Percentiles rank a stretch among this genome's conserved stretches.
Conservation (phyloP, 352 stramenopile species). For the Globisporangium echinulatum region DNA sequence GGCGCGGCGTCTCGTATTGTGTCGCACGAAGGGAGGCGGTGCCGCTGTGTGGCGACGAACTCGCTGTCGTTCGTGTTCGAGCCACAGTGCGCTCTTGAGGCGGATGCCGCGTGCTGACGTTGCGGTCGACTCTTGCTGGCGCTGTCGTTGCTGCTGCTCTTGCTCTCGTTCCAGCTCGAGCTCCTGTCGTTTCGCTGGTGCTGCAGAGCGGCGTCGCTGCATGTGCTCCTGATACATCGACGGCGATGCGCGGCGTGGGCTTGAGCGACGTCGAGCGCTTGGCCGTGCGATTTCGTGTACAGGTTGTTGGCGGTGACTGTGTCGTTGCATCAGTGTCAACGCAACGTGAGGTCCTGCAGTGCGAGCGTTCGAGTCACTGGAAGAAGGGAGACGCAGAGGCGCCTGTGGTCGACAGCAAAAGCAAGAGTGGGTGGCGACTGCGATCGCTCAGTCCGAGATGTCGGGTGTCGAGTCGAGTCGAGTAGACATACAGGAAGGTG, state of each 20-base stretch:
- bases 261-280: neutral
- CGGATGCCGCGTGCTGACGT: constrained; percentile 6
- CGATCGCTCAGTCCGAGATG: too few species aligned
- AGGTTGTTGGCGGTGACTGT: too few species aligned
- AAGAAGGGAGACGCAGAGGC: neutral
- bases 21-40: too few species aligned
- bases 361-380: neutral
- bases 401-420: neutral
- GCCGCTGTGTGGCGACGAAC: neutral
- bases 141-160: neutral
- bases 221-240: neutral
- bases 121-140: neutral
- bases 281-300: too few species aligned
- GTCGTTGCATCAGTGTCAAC: neutral
- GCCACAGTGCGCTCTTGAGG: constrained; percentile 12
- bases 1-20: neutral
- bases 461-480: too few species aligned
- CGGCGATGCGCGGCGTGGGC: neutral
- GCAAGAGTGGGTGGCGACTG: neutral
- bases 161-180: neutral
- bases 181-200: neutral
- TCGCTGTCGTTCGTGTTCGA: constrained; percentile 4
- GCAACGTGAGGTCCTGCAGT: neutral
- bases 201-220: neutral
- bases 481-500: too few species aligned